A percentile compares a stretch with the other conserved stretches of the same genome.
Evolutionary conservation across 2,329 filamentous ascomycete species (phyloP).

Genomic region (Phyllosticta ampelicida): DNA sequence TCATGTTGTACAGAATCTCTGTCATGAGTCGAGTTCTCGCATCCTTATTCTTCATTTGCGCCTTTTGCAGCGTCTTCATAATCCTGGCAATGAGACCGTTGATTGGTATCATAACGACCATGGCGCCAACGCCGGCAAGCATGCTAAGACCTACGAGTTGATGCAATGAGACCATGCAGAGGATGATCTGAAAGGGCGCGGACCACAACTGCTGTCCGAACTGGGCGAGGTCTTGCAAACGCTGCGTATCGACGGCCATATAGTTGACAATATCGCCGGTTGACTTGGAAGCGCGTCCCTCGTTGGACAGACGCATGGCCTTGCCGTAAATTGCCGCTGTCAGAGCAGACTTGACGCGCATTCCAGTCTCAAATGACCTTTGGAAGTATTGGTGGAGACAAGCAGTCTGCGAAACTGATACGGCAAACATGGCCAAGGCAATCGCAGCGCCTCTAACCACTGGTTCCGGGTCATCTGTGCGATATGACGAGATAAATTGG

Average conservation of each 20-base stretch:
- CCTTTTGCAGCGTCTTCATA: constrained; percentile 91
- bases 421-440: constrained; percentile 81
- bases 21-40: constrained; percentile 85
- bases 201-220: constrained; percentile 95
- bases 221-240: constrained; percentile 87
- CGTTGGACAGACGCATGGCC: constrained; percentile 80
- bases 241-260: constrained; percentile 97
- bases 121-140: constrained; percentile 87
- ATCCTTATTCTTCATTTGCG: constrained; percentile 99
- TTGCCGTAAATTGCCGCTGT: constrained; percentile 90
- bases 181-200: constrained; percentile 86
- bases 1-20: constrained; percentile 99
- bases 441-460: constrained; percentile 77
- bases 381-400: constrained; percentile 98
- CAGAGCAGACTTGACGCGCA: constrained; percentile 88
- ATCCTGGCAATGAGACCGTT: constrained; percentile 85
- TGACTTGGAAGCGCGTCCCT: constrained; percentile 76
- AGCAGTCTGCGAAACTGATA: constrained; percentile 75
- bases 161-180: constrained; percentile 95
- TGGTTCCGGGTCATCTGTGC: constrained; percentile 55
- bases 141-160: constrained; percentile 91
- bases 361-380: constrained; percentile 84
- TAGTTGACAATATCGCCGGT: constrained; percentile 99
- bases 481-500: constrained; percentile 70
- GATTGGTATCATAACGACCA: constrained; percentile 95